Evolutionary conservation across 352 stramenopile species (phyloP), one percentile per base, ranked within the genome.

Genomic region (Phytopythium ostracodes): DNA sequence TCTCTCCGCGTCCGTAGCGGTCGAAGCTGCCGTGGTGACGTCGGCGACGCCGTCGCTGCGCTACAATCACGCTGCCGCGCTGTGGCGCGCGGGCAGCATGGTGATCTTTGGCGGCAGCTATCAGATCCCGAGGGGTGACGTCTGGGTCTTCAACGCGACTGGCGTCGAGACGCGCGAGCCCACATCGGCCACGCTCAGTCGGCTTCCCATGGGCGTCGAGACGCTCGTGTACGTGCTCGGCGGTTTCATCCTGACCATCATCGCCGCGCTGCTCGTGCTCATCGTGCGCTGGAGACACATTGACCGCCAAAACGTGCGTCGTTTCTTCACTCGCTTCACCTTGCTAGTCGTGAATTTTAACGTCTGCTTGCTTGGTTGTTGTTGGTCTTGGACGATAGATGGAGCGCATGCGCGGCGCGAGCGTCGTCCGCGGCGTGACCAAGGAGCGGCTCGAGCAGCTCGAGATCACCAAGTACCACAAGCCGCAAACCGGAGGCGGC

Each of bases 211-310:
- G 33, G 68, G 88, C 60, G 68, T 88, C 14, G 71, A 77, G 60
- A 86, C 83, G n/a, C 73, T 92, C 17, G 70, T 90, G n/a, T 92
- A 90, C 65, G 74, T 90, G 27, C 67, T 90, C 10, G 79, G 67
- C 12, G 78, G 76, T 15, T 88, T 92, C 63, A 80, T 89, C n/a
- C 47, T 87, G 43, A 74, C 79, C 43, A 79, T 91, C 42, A 65
- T 88, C 18, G 66, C 83, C 22, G 70, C 89, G 10, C 66, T 92
- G 5, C 51, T 89, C 18, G 59, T 72, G 35, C 70, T 92, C n/a
- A 66, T 92, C 50, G 36, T 90, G 38, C 83, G 79, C 14, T 92
- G 83, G 83, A 71, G 80, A 27, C 75, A 72, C 15, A 72, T 84
- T 27, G 79, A 90, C 53, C 73, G 72, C 14, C 76, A 79, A 57